These are phyloP conservation scores for Fusarium pseudograminearum DNA, from an alignment of 2,329 filamentous ascomycete genomes.

Conservation along the genomic window DNA sequence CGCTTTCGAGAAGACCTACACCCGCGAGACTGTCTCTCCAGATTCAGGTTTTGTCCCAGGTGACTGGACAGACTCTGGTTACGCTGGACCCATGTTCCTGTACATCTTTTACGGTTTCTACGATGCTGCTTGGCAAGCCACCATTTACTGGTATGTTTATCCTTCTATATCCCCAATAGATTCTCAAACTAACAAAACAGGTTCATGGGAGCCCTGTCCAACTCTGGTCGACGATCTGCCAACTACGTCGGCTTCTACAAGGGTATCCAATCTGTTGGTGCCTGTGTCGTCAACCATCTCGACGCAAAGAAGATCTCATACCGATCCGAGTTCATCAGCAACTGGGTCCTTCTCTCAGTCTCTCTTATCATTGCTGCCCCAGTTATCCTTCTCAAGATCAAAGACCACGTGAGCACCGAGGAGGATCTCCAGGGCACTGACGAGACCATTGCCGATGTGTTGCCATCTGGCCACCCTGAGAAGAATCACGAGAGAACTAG, in stretches of 20 bases:
- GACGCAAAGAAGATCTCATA: slow-evolving; percentile 62
- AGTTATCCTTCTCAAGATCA: slow-evolving; percentile 81
- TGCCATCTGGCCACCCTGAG: slow-evolving; percentile 33
- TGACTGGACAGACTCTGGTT: slow-evolving; percentile 76
- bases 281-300: slow-evolving; percentile 62
- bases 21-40: slow-evolving; percentile 33
- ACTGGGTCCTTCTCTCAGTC: slow-evolving; percentile 81
- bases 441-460: slow-evolving; percentile 82
- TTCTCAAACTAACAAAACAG: slow-evolving; percentile 53
- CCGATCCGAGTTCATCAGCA: slow-evolving; percentile 76
- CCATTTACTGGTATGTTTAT: slow-evolving; percentile 85
- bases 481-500: slow-evolving; percentile 27
- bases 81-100: slow-evolving; percentile 84
- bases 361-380: slow-evolving; percentile 82
- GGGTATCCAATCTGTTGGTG: slow-evolving; percentile 81
- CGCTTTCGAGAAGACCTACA: slow-evolving; percentile 70
- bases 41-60: slow-evolving; percentile 16
- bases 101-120: slow-evolving; percentile 93
- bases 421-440: slow-evolving; percentile 88
- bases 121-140: slow-evolving; percentile 91
- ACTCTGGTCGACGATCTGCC: slow-evolving; percentile 90
- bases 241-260: slow-evolving; percentile 95
- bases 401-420: slow-evolving; percentile 83
- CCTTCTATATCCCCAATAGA: slow-evolving; percentile 47
- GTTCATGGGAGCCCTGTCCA: slow-evolving; percentile 93